These are phyloP conservation scores for Eutrema salsugineum DNA, from an alignment of 441 rosid genomes.

Conservation along the genomic window DNA sequence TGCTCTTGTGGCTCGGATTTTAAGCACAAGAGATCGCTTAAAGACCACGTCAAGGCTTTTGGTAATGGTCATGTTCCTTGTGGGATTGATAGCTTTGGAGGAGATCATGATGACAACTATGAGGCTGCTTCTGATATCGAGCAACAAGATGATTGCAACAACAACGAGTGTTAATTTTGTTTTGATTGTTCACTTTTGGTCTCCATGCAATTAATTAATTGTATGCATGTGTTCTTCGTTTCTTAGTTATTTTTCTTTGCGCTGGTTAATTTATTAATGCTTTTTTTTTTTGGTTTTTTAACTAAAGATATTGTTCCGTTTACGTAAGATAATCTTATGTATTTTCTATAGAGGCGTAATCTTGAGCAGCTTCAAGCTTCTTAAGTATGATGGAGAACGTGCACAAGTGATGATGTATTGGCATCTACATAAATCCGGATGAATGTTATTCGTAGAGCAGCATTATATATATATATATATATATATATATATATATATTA, in stretches of 20 bases:
- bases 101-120: conserved; percentile 47
- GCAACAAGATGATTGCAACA: conserved; percentile 31
- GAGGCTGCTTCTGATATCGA: conserved; percentile 68
- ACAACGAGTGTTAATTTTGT: conserved; percentile 8
- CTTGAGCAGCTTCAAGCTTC: too few species aligned
- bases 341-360: too few species aligned
- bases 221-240: not conserved
- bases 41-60: conserved; percentile 83
- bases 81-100: conserved; percentile 45
- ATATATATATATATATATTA: too few species aligned
- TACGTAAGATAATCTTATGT: not conserved
- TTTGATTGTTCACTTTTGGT: not conserved
- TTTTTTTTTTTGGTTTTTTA: too few species aligned
- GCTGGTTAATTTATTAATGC: not conserved
- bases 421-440: too few species aligned
- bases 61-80: conserved; percentile 78
- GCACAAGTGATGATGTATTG: too few species aligned
- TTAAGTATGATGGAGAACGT: too few species aligned
- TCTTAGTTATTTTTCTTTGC: not conserved
- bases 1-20: conserved; percentile 91
- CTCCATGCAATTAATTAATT: not conserved
- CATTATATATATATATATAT: too few species aligned
- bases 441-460: too few species aligned
- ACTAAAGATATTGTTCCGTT: not conserved
- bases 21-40: conserved; percentile 89